phyloP scores from a whole-genome alignment of 2,329 filamentous ascomycete genomes.

The Diaporthe batatas region DNA sequence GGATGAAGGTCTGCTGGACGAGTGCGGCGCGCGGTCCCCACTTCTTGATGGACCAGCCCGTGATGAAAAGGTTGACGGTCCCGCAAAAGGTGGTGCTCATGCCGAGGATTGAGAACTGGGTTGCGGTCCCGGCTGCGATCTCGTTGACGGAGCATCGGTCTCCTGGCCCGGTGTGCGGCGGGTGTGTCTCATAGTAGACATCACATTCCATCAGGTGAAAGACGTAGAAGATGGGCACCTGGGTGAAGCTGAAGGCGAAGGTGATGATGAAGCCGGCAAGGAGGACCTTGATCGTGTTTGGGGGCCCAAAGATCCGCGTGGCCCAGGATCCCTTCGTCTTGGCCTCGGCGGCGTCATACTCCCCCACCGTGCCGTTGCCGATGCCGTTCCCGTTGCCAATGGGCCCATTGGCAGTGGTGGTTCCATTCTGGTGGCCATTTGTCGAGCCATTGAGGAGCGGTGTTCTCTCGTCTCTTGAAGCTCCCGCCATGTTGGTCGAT shows the following conservation, averaged over 20 bases:
- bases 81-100: slow-evolving; percentile 75
- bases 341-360: slow-evolving; percentile 2
- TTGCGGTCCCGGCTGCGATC: slow-evolving; percentile 75
- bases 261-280: slow-evolving; percentile 41
- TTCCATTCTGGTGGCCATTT: slow-evolving; percentile 31
- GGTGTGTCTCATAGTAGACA: slow-evolving; percentile 73
- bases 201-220: slow-evolving; percentile 81
- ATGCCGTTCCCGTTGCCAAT: slow-evolving; percentile 3
- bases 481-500: slow-evolving; percentile 29
- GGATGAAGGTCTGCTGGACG: slow-evolving; percentile 72
- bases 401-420: background rate
- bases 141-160: slow-evolving; percentile 72
- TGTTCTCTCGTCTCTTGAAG: slow-evolving; percentile 40
- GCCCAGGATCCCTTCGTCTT: slow-evolving; percentile 37
- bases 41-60: slow-evolving; percentile 75
- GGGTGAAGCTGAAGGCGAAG: slow-evolving; percentile 42
- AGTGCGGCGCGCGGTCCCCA: slow-evolving; percentile 75
- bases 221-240: slow-evolving; percentile 65
- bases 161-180: slow-evolving; percentile 59
- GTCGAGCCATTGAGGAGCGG: slow-evolving; percentile 38
- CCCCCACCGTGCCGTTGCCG: background rate
- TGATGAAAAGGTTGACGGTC: slow-evolving; percentile 75
- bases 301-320: slow-evolving; percentile 39
- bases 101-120: slow-evolving; percentile 73
- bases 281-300: slow-evolving; percentile 42